A percentile compares a stretch with the other conserved stretches of the same genome.
phyloP scores from a whole-genome alignment of 345 rosid species.

The Melastoma malabathricum region DNA sequence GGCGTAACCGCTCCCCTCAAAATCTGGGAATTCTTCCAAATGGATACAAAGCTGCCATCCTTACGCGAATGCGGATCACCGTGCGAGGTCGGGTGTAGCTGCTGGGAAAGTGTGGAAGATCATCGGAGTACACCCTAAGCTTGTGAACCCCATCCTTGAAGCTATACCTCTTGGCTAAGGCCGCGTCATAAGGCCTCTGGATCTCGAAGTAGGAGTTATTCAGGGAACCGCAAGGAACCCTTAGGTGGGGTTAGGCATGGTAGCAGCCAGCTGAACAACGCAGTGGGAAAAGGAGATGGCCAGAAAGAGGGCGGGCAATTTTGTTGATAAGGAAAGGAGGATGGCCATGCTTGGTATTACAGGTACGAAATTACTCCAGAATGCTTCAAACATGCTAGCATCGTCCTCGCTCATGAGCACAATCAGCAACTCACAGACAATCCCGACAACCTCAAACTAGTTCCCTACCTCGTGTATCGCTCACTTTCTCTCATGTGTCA shows the following conservation, averaged over 20 bases:
- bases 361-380: no score
- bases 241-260: conserved; percentile 1
- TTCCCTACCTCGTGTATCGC: no score
- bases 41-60: background rate
- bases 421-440: no score
- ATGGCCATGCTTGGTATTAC: no score
- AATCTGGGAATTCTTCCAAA: no score
- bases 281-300: no score
- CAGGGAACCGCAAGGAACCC: conserved; percentile 9
- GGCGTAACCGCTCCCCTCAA: conserved; percentile 23
- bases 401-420: no score
- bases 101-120: conserved; percentile 2
- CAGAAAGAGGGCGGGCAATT: no score
- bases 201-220: conserved; percentile 6
- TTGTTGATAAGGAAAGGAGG: no score
- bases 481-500: no score
- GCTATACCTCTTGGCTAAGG: conserved; percentile 8
- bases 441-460: no score
- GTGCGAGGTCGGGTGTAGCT: conserved; percentile 1
- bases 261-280: background rate
- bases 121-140: conserved; percentile 13
- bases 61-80: conserved; percentile 2
- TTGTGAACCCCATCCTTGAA: conserved; percentile 10
- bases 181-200: conserved; percentile 10
- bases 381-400: no score